phyloP scores from a whole-genome alignment of 805 yeast genomes.

The Starmerella vaccinii region DNA sequence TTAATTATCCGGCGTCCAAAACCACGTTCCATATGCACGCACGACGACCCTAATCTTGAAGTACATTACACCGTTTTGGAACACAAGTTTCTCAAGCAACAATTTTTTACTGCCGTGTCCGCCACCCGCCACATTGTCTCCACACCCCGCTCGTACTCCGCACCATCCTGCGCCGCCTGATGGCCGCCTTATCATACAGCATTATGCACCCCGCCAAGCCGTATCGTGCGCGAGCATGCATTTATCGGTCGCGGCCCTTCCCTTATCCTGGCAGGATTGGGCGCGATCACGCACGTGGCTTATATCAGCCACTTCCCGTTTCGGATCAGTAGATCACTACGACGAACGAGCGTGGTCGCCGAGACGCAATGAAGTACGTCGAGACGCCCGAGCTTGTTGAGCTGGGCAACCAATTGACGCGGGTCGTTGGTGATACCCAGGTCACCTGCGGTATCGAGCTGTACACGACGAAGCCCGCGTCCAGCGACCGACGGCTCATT shows the following conservation, averaged over 20 bases:
- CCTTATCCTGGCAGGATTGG: neutral
- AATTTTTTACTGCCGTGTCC: no score
- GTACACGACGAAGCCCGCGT: conserved; percentile 87
- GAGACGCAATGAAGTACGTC: conserved; percentile 48
- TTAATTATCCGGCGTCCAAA: no score
- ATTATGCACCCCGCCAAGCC: conserved; percentile 1
- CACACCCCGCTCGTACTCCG: no score
- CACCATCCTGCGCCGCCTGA: conserved; percentile 1
- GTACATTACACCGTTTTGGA: no score
- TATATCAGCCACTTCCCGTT: conserved; percentile 8
- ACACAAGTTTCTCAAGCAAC: no score
- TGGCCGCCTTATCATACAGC: conserved; percentile 4
- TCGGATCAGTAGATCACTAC: neutral
- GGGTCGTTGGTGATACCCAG: conserved; percentile 63
- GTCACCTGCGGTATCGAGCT: conserved; percentile 86
- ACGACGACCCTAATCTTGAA: no score
- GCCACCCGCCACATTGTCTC: no score
- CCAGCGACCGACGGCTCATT: conserved; percentile 78
- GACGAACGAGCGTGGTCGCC: neutral
- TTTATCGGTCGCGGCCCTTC: neutral
- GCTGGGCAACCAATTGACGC: conserved; percentile 74
- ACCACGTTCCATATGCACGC: no score
- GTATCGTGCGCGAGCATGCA: conserved; percentile 1
- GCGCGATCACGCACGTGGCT: conserved; percentile 1
- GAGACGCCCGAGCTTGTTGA: conserved; percentile 90